Conservation (phyloP, 1,139 yeast genomes). For the Blastobotrys elegans region DNA sequence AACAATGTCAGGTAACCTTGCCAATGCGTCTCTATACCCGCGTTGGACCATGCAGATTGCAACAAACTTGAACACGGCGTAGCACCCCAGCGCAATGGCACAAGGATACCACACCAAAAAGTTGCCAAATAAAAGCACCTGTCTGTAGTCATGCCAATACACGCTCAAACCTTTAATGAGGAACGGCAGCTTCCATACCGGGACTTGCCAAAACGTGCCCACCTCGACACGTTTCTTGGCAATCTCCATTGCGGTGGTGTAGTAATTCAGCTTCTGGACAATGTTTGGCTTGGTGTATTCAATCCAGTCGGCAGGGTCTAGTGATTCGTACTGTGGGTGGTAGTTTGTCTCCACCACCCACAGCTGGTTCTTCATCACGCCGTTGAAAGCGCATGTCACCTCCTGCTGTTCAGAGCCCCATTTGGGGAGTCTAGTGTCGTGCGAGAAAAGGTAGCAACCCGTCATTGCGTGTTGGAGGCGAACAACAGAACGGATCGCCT, state of each 20-base stretch:
- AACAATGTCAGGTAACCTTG: constrained; percentile 12
- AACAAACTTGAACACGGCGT: constrained; percentile 22
- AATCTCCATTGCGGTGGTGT: constrained; percentile 21
- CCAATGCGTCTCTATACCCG: constrained; percentile 10
- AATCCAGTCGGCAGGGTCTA: constrained; percentile 31
- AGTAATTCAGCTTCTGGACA: constrained; percentile 33
- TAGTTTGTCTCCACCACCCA: constrained; percentile 62
- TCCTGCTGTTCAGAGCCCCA: constrained; percentile 74
- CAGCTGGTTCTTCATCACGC: constrained; percentile 52
- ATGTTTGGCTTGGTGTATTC: constrained; percentile 23
- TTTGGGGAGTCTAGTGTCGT: constrained; percentile 54
- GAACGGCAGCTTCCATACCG: constrained; percentile 46
- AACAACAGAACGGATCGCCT: constrained; percentile 53
- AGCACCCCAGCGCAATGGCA: constrained; percentile 16
- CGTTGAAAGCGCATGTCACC: constrained; percentile 65
- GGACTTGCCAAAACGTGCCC: constrained; percentile 15
- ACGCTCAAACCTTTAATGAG: constrained; percentile 50
- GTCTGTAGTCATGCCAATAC: constrained; percentile 43
- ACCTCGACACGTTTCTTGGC: constrained; percentile 18
- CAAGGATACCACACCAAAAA: constrained; percentile 46
- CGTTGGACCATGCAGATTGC: constrained; percentile 22
- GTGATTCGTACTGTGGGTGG: constrained; percentile 42
- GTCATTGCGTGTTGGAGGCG: constrained; percentile 57
- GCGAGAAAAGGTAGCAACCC: constrained; percentile 58
- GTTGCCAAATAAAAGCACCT: constrained; percentile 55